Evolutionary conservation across 768 basidiomycete genomes (phyloP).

Genomic region (Lactarius psammicola): DNA sequence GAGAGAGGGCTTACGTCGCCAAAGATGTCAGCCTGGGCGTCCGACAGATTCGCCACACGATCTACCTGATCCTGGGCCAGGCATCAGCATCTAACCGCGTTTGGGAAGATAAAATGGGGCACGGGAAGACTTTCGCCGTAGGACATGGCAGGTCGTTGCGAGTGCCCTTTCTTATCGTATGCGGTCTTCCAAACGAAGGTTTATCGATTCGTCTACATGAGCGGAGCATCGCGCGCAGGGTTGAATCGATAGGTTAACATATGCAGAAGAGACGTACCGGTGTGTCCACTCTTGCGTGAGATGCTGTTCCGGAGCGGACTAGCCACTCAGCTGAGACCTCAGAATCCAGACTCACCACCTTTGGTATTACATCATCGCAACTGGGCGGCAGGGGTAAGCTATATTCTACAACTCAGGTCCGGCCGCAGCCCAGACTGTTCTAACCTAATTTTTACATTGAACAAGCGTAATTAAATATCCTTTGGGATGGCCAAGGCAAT

Average conservation of each 20-base stretch:
- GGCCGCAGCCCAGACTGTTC: not conserved
- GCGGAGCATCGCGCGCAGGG: slow-evolving; percentile 10
- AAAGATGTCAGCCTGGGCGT: slow-evolving; percentile 26
- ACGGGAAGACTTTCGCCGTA: slow-evolving; percentile 31
- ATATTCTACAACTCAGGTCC: not conserved
- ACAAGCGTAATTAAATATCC: not conserved
- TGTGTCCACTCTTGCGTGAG: not conserved
- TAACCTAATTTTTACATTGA: not conserved
- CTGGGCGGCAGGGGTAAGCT: not conserved
- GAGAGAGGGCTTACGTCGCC: slow-evolving; percentile 18
- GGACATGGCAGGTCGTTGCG: slow-evolving; percentile 17
- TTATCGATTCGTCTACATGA: slow-evolving; percentile 11
- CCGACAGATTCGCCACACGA: slow-evolving; percentile 30
- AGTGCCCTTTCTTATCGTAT: slow-evolving; percentile 11
- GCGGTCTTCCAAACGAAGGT: slow-evolving; percentile 1
- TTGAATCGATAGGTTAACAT: not conserved
- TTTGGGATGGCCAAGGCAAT: not conserved
- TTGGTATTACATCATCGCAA: slow-evolving; percentile 10
- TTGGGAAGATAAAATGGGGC: slow-evolving; percentile 4
- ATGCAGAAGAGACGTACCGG: slow-evolving; percentile 15
- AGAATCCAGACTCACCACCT: not conserved
- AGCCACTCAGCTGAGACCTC: not conserved
- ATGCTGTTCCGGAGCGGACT: not conserved
- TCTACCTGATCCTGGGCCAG: slow-evolving; percentile 27
- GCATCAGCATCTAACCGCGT: slow-evolving; percentile 6